These are phyloP conservation scores for Kwoniella mangroviensis DNA, from an alignment of 768 basidiomycete genomes.

Conservation along the genomic window DNA sequence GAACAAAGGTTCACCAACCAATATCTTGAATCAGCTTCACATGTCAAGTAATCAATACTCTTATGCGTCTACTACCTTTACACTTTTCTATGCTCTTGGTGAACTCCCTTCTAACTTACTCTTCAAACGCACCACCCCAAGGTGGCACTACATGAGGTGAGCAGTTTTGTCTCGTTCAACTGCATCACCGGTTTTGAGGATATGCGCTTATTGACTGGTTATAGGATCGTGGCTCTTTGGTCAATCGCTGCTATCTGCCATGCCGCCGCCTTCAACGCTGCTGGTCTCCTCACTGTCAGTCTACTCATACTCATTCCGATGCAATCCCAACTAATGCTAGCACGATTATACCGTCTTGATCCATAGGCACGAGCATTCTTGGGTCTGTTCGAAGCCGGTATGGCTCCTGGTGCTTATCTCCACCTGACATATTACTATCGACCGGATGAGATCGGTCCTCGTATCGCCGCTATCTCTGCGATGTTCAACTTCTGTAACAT, in stretches of 20 bases:
- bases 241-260: conserved; percentile 20
- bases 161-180: not conserved
- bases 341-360: too few relatives aligned
- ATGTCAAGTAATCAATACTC: conserved; percentile 42
- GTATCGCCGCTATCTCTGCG: conserved; percentile 24
- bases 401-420: conserved; percentile 37
- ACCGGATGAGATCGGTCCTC: conserved; percentile 40
- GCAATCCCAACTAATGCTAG: too few relatives aligned
- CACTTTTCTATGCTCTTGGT: conserved; percentile 36
- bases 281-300: conserved; percentile 16
- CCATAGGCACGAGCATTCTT: conserved; percentile 27
- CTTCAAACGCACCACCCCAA: conserved; percentile 44
- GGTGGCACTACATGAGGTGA: conserved; percentile 26
- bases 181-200: too few relatives aligned
- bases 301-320: not conserved
- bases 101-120: conserved; percentile 44
- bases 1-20: conserved; percentile 28
- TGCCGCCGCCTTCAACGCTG: conserved; percentile 17
- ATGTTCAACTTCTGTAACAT: conserved; percentile 35
- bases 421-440: conserved; percentile 46
- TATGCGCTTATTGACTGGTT: not conserved
- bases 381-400: conserved; percentile 39
- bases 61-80: conserved; percentile 36
- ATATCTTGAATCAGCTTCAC: conserved; percentile 39
- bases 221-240: conserved; percentile 18